Evolutionary conservation across 1,139 yeast species (phyloP).

Genomic region (Zygosaccharomyces pseudobailii): DNA sequence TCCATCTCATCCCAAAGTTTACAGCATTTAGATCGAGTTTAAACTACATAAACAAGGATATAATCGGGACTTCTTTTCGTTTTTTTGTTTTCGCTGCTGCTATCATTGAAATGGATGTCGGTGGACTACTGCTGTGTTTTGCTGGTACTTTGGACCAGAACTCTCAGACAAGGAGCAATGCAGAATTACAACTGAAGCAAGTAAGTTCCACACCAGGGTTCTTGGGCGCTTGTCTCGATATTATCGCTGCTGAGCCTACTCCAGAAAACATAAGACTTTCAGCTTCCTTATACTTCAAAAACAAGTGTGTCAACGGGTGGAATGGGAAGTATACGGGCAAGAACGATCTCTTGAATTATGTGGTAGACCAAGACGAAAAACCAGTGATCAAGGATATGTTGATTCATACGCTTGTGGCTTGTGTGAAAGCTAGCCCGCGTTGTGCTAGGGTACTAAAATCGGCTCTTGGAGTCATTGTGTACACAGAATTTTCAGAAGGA

Average conservation of each 20-base stretch:
- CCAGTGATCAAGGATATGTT: slow-evolving; percentile 61
- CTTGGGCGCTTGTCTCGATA: slow-evolving; percentile 76
- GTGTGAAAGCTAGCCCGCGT: slow-evolving; percentile 37
- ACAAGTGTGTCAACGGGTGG: slow-evolving; percentile 69
- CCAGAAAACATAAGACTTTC: slow-evolving; percentile 62
- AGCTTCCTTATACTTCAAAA: slow-evolving; percentile 84
- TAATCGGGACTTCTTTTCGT: not conserved
- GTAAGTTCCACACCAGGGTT: slow-evolving; percentile 63
- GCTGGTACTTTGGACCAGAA: slow-evolving; percentile 75
- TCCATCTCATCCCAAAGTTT: slow-evolving; percentile 4
- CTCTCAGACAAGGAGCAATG: slow-evolving; percentile 55
- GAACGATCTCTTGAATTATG: slow-evolving; percentile 31
- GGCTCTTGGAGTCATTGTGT: slow-evolving; percentile 60
- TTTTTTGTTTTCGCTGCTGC: not conserved
- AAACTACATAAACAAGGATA: not conserved
- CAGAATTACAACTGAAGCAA: slow-evolving; percentile 61
- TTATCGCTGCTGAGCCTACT: slow-evolving; percentile 53
- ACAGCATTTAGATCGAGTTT: not conserved
- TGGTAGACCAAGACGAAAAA: slow-evolving; percentile 64
- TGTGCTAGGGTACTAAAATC: slow-evolving; percentile 46
- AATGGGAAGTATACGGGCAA: slow-evolving; percentile 28
- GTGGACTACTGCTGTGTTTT: slow-evolving; percentile 67
- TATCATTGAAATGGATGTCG: slow-evolving; percentile 52
- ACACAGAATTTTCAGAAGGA: slow-evolving; percentile 57
- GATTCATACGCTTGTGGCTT: slow-evolving; percentile 38